Base-by-base conservation (phyloP, 306 rosid genomes). In the Arachis hypogaea region DNA sequence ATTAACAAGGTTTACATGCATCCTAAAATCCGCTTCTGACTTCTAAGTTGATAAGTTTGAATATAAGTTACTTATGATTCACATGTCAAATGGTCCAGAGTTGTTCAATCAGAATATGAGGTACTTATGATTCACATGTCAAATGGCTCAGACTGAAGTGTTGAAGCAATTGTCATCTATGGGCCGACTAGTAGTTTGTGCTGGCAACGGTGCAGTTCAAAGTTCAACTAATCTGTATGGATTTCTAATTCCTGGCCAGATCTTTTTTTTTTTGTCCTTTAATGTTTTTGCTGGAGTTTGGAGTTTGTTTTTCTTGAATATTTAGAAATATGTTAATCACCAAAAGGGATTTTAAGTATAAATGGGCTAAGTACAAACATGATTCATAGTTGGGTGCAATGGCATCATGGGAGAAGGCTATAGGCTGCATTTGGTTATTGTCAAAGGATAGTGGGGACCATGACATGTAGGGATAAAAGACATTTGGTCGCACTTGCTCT, bases 161-260 rank as follows among this genome's bases (percentile, higher is more conserved):
- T 77, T 92, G 84, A 95, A 86, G 86, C 97, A 92, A 71, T 73
- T 92, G 73, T 95, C 99, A 5, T 92, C 97, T 47, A 84, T 92
- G 99, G 99, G 98, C 41, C 86, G 98, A 56, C 77, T 92, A 50
- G 97, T 95, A 63, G 88, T 95, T 66, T 90, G 93, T 81, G 96
- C 90, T 71, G 99, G 98, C 75, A 88, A 90, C 85, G 96, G 98
- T 40, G 92, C 97, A 30, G 96, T 92, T 76, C 88, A 80, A 85
- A 90, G 87, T 56, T 77, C 90, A 61, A 86, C 98, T 65, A 95
- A 95, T 83, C 82, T 94, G 99, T 94, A 88, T 28, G 99, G 46
- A 52, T 62, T 50, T 76, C 52, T 68, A 44, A 52, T 11, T 8
- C 74, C 64, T 29, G 49, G 56, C 59, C 11, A 33, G 38, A 33